Percentiles rank a stretch among this genome's conserved stretches.
Conservation (phyloP, 2,329 filamentous ascomycete genomes). For the Dactylellina leptospora region DNA sequence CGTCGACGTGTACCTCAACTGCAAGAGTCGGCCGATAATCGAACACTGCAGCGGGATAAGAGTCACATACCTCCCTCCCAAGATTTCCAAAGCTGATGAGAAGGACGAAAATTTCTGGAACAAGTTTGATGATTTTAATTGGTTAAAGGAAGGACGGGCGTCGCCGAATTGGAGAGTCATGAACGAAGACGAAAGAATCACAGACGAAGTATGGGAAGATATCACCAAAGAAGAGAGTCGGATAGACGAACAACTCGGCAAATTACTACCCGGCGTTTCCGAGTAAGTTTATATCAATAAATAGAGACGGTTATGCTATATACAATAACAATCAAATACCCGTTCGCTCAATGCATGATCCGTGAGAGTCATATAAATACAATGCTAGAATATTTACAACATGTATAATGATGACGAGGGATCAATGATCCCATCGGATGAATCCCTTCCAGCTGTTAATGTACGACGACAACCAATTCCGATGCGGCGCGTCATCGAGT, state of each 20-base stretch:
- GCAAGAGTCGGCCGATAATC: conserved; percentile 86
- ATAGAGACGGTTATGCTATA: neutral
- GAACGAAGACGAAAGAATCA: conserved; percentile 68
- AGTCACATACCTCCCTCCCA: conserved; percentile 77
- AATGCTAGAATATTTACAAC: conserved; percentile 9
- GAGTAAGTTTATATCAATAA: neutral
- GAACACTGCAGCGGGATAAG: conserved; percentile 82
- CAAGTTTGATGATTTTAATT: conserved; percentile 96
- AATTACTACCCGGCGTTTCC: neutral
- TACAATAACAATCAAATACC: neutral
- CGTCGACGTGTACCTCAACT: conserved; percentile 84
- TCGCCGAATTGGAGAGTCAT: conserved; percentile 89
- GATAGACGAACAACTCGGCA: neutral
- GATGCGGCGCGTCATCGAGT: conserved; percentile 70
- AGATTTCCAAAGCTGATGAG: conserved; percentile 67
- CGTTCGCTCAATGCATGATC: neutral
- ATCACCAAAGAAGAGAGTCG: neutral
- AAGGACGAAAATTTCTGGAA: conserved; percentile 76
- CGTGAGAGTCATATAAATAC: neutral
- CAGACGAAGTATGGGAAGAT: conserved; percentile 71
- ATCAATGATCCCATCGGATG: conserved; percentile 62
- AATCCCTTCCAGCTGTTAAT: conserved; percentile 69
- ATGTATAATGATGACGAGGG: neutral
- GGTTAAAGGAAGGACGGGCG: conserved; percentile 78
- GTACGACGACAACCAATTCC: conserved; percentile 66